Percentiles rank a stretch among this genome's conserved stretches.
phyloP scores from a whole-genome alignment of 2,329 filamentous ascomycete species.

The Chalara sp. region DNA sequence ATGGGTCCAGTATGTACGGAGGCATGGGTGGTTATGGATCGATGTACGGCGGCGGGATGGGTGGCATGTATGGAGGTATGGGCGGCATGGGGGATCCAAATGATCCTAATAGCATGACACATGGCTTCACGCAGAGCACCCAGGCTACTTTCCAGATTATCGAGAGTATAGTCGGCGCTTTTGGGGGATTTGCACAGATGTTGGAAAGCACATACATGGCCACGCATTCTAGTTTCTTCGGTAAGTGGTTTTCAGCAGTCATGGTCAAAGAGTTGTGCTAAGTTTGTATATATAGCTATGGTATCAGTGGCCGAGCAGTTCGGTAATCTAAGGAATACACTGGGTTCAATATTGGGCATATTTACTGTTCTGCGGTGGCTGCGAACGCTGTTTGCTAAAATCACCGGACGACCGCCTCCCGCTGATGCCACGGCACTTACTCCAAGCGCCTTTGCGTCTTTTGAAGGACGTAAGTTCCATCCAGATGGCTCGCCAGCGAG shows the following conservation, averaged over 20 bases:
- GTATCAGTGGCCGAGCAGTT: slow-evolving; percentile 97
- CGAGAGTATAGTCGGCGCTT: slow-evolving; percentile 91
- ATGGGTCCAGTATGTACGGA: slow-evolving; percentile 29
- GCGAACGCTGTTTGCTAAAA: slow-evolving; percentile 80
- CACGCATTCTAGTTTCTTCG: slow-evolving; percentile 96
- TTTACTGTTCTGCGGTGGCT: slow-evolving; percentile 96
- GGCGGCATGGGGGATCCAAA: slow-evolving; percentile 62
- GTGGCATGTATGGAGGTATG: slow-evolving; percentile 35
- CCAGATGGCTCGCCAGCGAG: slow-evolving; percentile 55
- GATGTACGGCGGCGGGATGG: slow-evolving; percentile 24
- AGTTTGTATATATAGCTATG: slow-evolving; percentile 60
- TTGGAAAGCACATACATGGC: slow-evolving; percentile 99
- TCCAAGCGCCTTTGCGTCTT: slow-evolving; percentile 83
- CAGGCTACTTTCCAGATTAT: slow-evolving; percentile 98
- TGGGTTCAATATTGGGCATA: slow-evolving; percentile 90
- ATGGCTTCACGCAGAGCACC: slow-evolving; percentile 89
- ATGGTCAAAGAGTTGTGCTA: slow-evolving; percentile 8
- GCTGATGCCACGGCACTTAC: slow-evolving; percentile 83
- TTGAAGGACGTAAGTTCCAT: slow-evolving; percentile 61
- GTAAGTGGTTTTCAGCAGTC: slow-evolving; percentile 44
- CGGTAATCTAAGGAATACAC: slow-evolving; percentile 82
- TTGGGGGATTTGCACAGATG: slow-evolving; percentile 98
- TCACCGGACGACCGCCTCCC: slow-evolving; percentile 85
- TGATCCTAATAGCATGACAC: slow-evolving; percentile 90
- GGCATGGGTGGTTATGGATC: slow-evolving; percentile 32